Evolutionary conservation across 2,329 filamentous ascomycete species (phyloP).

Genomic region (Fusarium euwallaceae): DNA sequence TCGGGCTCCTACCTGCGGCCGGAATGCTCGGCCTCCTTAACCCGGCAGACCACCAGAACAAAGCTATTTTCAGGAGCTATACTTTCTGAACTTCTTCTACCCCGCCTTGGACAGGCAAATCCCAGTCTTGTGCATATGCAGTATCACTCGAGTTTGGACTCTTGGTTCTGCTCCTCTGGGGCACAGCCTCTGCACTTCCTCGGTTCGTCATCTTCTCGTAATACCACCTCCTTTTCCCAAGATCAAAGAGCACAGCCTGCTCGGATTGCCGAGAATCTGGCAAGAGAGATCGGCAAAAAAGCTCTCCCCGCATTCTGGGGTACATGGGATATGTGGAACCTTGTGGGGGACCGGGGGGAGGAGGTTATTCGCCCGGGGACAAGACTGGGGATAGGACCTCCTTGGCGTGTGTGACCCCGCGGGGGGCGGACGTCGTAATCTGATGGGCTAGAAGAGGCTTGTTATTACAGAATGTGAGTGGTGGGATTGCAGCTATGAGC

Average conservation of each 20-base stretch:
- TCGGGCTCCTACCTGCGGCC: conserved; percentile 1
- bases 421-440: conserved; percentile 33
- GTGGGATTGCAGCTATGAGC: conserved; percentile 5
- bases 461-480: conserved; percentile 7
- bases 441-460: conserved; percentile 29
- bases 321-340: conserved; percentile 18
- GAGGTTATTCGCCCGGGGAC: conserved; percentile 33
- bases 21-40: background rate
- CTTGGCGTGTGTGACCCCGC: conserved; percentile 28
- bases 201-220: conserved; percentile 33
- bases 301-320: conserved; percentile 41
- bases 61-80: conserved; percentile 2
- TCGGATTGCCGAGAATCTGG: conserved; percentile 21
- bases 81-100: background rate
- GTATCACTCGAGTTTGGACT: conserved; percentile 2
- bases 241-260: background rate
- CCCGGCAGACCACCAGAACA: background rate
- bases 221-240: conserved; percentile 2
- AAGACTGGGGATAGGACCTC: conserved; percentile 18
- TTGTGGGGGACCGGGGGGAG: background rate
- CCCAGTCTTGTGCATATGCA: background rate
- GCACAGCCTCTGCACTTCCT: background rate
- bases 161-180: background rate
- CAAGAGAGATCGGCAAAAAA: conserved; percentile 14
- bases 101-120: background rate